Base-by-base conservation (phyloP, 345 rosid genomes). In the Fremontodendron californicum region DNA sequence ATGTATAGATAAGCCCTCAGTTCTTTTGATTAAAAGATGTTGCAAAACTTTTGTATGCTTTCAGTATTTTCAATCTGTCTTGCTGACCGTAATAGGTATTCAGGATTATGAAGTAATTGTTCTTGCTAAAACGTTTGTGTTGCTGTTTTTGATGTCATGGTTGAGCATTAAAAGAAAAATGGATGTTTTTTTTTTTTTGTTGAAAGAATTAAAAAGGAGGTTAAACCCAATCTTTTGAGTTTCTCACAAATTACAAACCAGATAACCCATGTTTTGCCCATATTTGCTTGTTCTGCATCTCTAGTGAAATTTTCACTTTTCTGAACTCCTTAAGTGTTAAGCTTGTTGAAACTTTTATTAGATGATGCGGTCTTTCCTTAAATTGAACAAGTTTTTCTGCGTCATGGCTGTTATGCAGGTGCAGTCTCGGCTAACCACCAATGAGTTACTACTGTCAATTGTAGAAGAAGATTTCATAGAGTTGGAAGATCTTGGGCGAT, bases 381-480 rank as follows among this genome's bases (percentile, higher is more conserved):
- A 60, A 72, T n/a, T 39, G 6, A 55, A 46, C 60, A 18, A 39
- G 1, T 52, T 6, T 63, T 21, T n/a, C 57, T 55, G 21, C 46
- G 8, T n/a, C 10, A 25, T 54, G 40, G 69, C 52, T 80, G 60
- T 19, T 62, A 1, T 77, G 79, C 75, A 85, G 93, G 87, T 77
- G 80, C 33, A 55, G 33, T 73, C 82, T 79, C 78, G 64, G 74
- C 67, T 69, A 48, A 42, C 74, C 40, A n/a, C 68, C 6, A 37
- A 71, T 39, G 73, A 54, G 21, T 74, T 82, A 23, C 31, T 82
- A 23, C 31, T 31, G 33, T 71, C 89, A 40, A 79, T 84, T 73
- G 25, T 79, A 21, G 83, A 74, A 33, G 89, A 74, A 54, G 87
- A 90, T 81, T 87, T 80, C 33, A 57, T 87, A 45, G 91, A 85